Conservation (phyloP, 352 stramenopile species). For the Phytopythium mirpurense region DNA sequence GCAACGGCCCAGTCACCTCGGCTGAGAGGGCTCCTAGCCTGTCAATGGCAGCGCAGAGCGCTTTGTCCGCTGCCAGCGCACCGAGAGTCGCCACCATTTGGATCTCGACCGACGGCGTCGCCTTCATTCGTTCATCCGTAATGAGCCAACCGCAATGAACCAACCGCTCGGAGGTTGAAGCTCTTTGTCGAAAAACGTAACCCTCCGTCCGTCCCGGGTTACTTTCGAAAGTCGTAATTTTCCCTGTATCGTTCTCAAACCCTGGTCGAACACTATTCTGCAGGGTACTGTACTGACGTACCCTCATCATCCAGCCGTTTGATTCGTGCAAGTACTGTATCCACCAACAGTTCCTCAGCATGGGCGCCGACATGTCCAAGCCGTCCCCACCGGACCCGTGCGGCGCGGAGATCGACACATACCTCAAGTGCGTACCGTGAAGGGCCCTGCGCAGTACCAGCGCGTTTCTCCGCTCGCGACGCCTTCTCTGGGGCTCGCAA, state of each 20-base stretch:
- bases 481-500: not conserved
- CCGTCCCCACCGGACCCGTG: slow-evolving; percentile 38
- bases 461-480: slow-evolving; percentile 7
- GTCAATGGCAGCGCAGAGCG: slow-evolving; percentile 29
- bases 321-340: no score
- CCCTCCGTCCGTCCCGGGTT: no score
- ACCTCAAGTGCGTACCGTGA: slow-evolving; percentile 71
- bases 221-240: no score
- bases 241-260: no score
- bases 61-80: slow-evolving; percentile 13
- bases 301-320: no score
- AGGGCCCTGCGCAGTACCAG: not conserved
- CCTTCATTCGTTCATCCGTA: not conserved
- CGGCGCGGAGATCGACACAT: slow-evolving; percentile 49
- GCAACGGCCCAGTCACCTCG: no score
- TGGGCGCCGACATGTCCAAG: slow-evolving; percentile 67
- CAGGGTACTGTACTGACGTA: no score
- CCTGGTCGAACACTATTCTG: no score
- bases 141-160: no score
- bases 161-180: no score
- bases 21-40: slow-evolving; percentile 38
- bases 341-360: slow-evolving; percentile 8
- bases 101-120: slow-evolving; percentile 4
- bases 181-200: no score
- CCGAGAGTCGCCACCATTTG: slow-evolving; percentile 19